Evolutionary conservation across 2,329 filamentous ascomycete genomes (phyloP).

Genomic region (Talaromyces sp.): DNA sequence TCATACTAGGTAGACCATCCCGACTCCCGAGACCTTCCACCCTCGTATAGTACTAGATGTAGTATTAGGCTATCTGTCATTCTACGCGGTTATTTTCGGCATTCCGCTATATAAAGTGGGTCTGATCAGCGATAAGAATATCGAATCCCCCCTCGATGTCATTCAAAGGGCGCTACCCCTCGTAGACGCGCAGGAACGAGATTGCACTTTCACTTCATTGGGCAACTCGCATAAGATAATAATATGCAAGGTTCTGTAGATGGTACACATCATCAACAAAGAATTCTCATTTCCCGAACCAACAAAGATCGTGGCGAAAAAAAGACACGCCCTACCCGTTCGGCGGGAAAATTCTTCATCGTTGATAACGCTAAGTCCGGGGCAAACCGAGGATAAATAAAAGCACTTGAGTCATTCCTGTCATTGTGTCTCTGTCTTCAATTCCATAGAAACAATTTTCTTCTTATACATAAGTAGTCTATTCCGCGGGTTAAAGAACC

Average conservation of each 20-base stretch:
- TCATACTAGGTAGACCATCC: too few relatives aligned
- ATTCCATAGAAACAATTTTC: neutral
- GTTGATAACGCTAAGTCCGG: conserved; percentile 1
- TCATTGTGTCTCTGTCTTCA: neutral
- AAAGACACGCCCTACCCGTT: neutral
- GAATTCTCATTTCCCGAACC: neutral
- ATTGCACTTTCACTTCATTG: too few relatives aligned
- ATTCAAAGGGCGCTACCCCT: neutral
- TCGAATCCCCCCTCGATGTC: neutral
- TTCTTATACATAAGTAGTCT: too few relatives aligned
- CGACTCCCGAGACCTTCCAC: too few relatives aligned
- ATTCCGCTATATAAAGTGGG: neutral
- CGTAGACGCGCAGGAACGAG: too few relatives aligned
- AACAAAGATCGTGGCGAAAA: neutral
- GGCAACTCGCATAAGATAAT: too few relatives aligned
- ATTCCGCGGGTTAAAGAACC: neutral
- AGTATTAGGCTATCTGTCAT: too few relatives aligned
- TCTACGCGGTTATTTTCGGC: neutral
- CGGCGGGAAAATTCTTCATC: neutral
- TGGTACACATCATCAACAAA: neutral
- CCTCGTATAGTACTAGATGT: too few relatives aligned
- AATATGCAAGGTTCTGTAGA: neutral
- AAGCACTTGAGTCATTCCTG: neutral
- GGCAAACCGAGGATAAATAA: conserved; percentile 2
- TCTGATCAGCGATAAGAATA: neutral